Base-by-base conservation (phyloP, 2,329 filamentous ascomycete species). In the Diaporthe amygdali region DNA sequence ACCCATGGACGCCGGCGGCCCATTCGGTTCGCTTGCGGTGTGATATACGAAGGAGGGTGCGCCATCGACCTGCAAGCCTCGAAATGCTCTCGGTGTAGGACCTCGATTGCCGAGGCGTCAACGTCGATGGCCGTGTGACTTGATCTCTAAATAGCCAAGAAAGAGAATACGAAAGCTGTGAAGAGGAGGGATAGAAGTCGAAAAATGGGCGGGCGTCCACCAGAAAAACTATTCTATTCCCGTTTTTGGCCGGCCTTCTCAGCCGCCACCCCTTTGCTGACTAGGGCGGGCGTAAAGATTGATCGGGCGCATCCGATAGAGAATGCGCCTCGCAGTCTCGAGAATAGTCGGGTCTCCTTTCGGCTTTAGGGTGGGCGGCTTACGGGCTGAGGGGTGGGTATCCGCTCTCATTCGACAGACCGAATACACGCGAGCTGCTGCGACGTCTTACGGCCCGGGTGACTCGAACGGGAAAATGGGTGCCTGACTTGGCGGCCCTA, bases 401-500 rank as follows among this genome's bases (percentile, higher is more conserved):
- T 59, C 41, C 54, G 66, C 52, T 49, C 49, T 44, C n/a, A 68
- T 59, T 68, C 32, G 52, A 59, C 37, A 47, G 39, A 30, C 49
- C 32, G 37, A 27, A n/a, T 39, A 41, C 27, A 49, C 41, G 44
- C 59, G 59, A 59, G 52, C 34, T 59, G 51, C 12, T 49, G 27
- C 46, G 27, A 30, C 64, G 44, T 68, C 52, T 68, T 47, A 68
- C 41, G 66, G 66, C 22, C 66, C 66, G 52, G 51, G 52, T 59
- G 66, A 68, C 52, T 68, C 66, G 55, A 59, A 54, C 17, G 52
- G 52, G 20, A 55, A 56, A 34, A 34, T 54, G 49, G 66, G 66
- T 59, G 46, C 46, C 66, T 68, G 66, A 68, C 66, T 59, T 41
- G 52, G 66, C 66, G 52, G 41, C 27, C 34, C 41, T 68, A 68